These are phyloP conservation scores for Hypholoma sublateritium DNA, from an alignment of 768 basidiomycete genomes.

Conservation along the genomic window DNA sequence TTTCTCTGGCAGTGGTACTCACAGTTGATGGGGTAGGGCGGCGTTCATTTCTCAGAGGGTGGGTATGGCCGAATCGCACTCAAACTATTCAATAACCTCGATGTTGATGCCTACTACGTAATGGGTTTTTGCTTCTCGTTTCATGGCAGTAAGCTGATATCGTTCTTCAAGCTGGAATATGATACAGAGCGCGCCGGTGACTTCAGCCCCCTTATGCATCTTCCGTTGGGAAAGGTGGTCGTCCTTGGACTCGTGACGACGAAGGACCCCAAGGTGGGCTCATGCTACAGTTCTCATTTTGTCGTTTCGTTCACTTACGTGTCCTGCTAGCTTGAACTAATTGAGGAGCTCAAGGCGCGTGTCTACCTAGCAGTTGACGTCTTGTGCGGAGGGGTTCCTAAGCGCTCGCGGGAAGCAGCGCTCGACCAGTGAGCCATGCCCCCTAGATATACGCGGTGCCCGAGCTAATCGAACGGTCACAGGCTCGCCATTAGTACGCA, in stretches of 20 bases:
- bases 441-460: conserved; percentile 2
- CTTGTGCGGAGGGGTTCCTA: conserved; percentile 41
- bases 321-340: conserved; percentile 43
- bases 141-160: not conserved
- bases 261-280: conserved; percentile 40
- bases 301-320: too few relatives aligned
- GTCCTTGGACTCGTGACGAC: conserved; percentile 53
- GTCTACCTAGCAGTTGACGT: conserved; percentile 54
- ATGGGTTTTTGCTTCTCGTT: conserved; percentile 11
- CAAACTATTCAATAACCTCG: conserved; percentile 57
- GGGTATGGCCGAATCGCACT: conserved; percentile 54
- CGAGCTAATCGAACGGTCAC: not conserved
- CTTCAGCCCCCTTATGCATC: conserved; percentile 50
- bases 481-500: conserved; percentile 62
- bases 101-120: conserved; percentile 57
- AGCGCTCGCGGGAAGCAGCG: conserved; percentile 46
- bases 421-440: conserved; percentile 44
- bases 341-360: conserved; percentile 46
- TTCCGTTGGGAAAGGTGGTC: conserved; percentile 47
- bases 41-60: conserved; percentile 60
- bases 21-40: conserved; percentile 22
- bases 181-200: conserved; percentile 62
- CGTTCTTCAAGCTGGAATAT: conserved; percentile 51
- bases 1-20: not conserved
- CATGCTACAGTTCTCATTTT: too few relatives aligned